These are phyloP conservation scores for Colletotrichum coccodes DNA, from an alignment of 2,329 filamentous ascomycete genomes.

Conservation along the genomic window DNA sequence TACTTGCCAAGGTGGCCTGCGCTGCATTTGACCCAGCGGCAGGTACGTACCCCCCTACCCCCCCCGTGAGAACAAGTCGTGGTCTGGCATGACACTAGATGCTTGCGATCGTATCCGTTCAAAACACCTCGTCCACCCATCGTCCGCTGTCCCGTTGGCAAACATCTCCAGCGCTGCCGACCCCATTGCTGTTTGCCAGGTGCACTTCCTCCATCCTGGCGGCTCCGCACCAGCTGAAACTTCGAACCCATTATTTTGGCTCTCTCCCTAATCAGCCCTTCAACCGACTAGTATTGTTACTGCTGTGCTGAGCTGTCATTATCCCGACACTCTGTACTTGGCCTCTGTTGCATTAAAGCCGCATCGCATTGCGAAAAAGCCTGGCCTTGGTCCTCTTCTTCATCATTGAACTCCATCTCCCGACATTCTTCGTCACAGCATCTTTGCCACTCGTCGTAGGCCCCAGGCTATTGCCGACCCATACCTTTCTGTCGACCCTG, in stretches of 20 bases:
- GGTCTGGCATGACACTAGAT: constrained; percentile 21
- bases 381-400: neutral
- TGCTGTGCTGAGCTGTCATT: neutral
- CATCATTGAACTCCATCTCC: neutral
- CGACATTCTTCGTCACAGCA: constrained; percentile 8
- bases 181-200: neutral
- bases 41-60: neutral
- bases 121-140: constrained; percentile 18
- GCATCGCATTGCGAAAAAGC: neutral
- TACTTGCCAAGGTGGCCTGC: neutral
- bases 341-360: neutral
- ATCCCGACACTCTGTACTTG: neutral
- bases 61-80: neutral
- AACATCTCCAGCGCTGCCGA: neutral
- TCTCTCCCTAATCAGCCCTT: neutral
- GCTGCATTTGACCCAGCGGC: neutral
- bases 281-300: neutral
- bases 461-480: neutral
- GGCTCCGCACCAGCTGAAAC: constrained; percentile 21
- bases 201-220: constrained; percentile 3
- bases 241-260: neutral
- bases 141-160: constrained; percentile 8
- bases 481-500: neutral
- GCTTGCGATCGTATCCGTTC: constrained; percentile 28
- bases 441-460: constrained; percentile 2